phyloP scores from a whole-genome alignment of 148 eudicot genomes.

The Amaranthus palmeri region DNA sequence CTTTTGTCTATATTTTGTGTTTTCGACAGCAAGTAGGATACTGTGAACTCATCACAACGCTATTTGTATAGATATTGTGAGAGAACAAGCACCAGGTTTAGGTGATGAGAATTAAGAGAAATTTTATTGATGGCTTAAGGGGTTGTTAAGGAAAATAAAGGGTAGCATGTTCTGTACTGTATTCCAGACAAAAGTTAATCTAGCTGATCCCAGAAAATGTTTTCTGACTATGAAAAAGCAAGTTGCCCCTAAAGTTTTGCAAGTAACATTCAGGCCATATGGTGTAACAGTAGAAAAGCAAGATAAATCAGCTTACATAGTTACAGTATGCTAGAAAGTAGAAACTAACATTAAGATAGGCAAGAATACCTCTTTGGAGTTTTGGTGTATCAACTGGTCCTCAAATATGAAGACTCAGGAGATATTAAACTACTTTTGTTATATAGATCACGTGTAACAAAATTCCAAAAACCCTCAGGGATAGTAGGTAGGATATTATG shows the following conservation, averaged over 20 bases:
- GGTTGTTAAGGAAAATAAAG: not conserved
- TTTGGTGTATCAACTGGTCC: not conserved
- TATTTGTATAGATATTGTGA: not conserved
- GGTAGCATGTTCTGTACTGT: not conserved
- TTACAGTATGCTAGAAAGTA: no score
- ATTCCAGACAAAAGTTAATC: not conserved
- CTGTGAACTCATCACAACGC: not conserved
- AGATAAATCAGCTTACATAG: not conserved
- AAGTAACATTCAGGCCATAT: not conserved
- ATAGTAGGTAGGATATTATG: not conserved
- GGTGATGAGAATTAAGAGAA: not conserved
- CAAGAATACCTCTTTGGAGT: not conserved
- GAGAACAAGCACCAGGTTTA: not conserved
- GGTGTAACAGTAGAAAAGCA: not conserved
- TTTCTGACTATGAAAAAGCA: not conserved
- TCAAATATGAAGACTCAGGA: not conserved
- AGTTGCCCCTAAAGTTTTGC: not conserved
- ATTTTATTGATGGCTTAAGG: not conserved
- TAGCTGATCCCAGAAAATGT: not conserved
- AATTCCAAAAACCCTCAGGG: not conserved
- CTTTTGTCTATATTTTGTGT: not conserved
- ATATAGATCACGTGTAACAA: not conserved
- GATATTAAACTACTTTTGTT: not conserved
- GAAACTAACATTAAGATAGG: not conserved
- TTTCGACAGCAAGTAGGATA: not conserved